Evolutionary conservation across 2,329 filamentous ascomycete genomes (phyloP).

Genomic region (Aspergillus aculeatinus): DNA sequence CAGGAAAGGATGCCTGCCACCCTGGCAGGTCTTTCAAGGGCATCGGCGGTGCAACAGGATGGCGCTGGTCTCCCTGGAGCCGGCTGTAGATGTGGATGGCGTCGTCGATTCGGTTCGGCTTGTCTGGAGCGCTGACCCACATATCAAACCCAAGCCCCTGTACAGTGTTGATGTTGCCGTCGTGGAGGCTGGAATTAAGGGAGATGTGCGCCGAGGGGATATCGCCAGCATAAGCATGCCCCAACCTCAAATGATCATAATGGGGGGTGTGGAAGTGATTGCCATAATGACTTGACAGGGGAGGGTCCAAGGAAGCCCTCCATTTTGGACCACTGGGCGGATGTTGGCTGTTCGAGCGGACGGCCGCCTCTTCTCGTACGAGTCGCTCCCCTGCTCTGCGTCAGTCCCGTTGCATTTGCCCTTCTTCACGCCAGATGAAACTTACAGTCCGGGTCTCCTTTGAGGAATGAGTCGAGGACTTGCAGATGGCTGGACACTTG

Average conservation of each 20-base stretch:
- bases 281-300: conserved; percentile 32
- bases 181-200: conserved; percentile 35
- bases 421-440: neutral
- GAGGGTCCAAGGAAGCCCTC: conserved; percentile 34
- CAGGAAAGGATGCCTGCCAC: conserved; percentile 45
- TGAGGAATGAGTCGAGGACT: conserved; percentile 58
- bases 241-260: conserved; percentile 32
- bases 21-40: conserved; percentile 40
- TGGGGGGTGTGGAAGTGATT: conserved; percentile 28
- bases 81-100: conserved; percentile 47
- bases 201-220: conserved; percentile 36
- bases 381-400: conserved; percentile 37
- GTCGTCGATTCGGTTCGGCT: conserved; percentile 38
- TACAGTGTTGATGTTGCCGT: conserved; percentile 29
- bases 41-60: conserved; percentile 35
- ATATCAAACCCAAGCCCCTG: conserved; percentile 46
- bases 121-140: conserved; percentile 44
- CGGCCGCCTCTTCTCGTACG: conserved; percentile 37
- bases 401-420: conserved; percentile 11
- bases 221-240: conserved; percentile 35
- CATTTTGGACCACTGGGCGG: conserved; percentile 33
- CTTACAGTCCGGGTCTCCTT: conserved; percentile 54
- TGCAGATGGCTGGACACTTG: conserved; percentile 66
- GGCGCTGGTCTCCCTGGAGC: conserved; percentile 40
- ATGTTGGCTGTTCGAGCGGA: conserved; percentile 34